Evolutionary conservation across 2,329 filamentous ascomycete species (phyloP), one percentile per base, ranked within the genome.

Genomic region (Botrytis porri): DNA sequence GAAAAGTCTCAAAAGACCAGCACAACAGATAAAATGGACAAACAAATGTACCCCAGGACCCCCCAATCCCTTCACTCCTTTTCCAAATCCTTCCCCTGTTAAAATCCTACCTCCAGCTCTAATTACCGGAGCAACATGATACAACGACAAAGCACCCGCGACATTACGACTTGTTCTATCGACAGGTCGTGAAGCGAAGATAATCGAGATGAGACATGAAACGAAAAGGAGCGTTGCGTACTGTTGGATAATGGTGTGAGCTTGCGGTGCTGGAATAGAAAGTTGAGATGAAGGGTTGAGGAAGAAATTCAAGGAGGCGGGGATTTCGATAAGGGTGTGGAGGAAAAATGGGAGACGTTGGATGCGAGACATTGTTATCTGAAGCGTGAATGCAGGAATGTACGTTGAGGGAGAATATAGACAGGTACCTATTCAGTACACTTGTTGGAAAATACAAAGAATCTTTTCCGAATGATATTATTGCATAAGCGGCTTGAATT

Each of bases 241-340:
- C 77, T 84, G 82, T 45, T 78, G 76, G 66, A 83, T 80, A 39
- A 79, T 67, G 37, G 81, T 76, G 59, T 83, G 79, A 16, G 82
- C 80, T 74, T 81, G 77, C 16, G 81, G 80, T 51, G 81, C 80
- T 54, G 80, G 75, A 7, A 69, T 59, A 4, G 77, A 72, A 25
- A 83, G 79, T 60, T 80, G 79, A 37, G 77, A 69, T 20, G 80
- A 78, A 12, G 82, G 82, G 35, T 77, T 75, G 71, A 83, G 66
- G 75, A 81, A 79, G 77, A 83, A 83, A 73, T 80, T 80, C 2
- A 82, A 64, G 9, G 78, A 79, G 22, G 83, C 83, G 3, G 81
- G 82, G 9, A 78, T 65, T 74, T 84, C 82, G 70, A 81, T 75
- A 59, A 81, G 32, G 70, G 80, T 74, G 75, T 83, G 82, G 6